Evolutionary conservation across 2,329 filamentous ascomycete genomes (phyloP).

Genomic region (Blumeria hordei): DNA sequence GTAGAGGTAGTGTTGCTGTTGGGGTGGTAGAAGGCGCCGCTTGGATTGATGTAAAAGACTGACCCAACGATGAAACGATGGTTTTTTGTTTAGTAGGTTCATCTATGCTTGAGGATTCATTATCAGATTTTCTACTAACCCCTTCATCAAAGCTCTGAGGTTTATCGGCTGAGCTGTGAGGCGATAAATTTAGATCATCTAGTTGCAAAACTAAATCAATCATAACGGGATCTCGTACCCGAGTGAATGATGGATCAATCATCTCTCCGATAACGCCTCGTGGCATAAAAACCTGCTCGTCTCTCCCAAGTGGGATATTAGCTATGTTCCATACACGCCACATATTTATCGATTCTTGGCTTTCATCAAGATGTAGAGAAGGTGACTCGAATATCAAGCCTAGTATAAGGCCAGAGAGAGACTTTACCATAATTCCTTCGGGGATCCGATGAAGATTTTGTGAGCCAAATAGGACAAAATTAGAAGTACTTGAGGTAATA

Average conservation of each 20-base stretch:
- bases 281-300: conserved; percentile 66
- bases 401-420: conserved; percentile 33
- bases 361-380: conserved; percentile 13
- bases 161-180: conserved; percentile 2
- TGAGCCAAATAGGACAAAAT: conserved; percentile 23
- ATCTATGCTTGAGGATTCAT: conserved; percentile 5
- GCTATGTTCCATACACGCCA: conserved; percentile 65
- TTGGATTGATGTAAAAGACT: conserved; percentile 25
- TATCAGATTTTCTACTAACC: conserved; percentile 5
- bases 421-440: conserved; percentile 24
- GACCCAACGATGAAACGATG: conserved; percentile 22
- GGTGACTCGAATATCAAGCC: conserved; percentile 41
- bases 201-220: conserved; percentile 46
- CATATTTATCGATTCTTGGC: conserved; percentile 19
- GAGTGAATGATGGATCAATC: conserved; percentile 62
- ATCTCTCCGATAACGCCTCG: conserved; percentile 53
- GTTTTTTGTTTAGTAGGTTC: conserved; percentile 15
- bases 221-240: conserved; percentile 45
- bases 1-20: conserved; percentile 14
- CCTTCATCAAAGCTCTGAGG: conserved; percentile 4
- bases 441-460: conserved; percentile 24
- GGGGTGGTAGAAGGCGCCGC: conserved; percentile 20
- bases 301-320: conserved; percentile 56
- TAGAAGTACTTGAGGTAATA: conserved; percentile 8
- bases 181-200: conserved; percentile 7